These are phyloP conservation scores for Basidiobolus meristosporus DNA, from an alignment of 371 early-diverging fungal species.

Conservation along the genomic window DNA sequence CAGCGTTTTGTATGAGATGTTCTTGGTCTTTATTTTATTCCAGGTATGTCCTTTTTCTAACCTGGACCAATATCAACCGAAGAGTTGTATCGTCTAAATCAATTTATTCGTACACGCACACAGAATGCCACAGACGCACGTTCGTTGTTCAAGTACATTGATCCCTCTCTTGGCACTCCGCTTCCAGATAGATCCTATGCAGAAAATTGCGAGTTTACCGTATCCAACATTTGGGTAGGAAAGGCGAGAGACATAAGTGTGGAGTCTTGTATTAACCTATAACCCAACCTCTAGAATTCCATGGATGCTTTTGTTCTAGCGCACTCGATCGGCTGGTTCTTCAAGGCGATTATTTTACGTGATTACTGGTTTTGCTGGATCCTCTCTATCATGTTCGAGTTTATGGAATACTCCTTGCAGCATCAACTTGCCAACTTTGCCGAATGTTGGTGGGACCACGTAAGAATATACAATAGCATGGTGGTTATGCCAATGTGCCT, in stretches of 20 bases:
- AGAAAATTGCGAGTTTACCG: slow-evolving; percentile 64
- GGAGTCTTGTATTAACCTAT: too few species aligned
- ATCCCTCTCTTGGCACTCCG: slow-evolving; percentile 55
- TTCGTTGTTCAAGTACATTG: slow-evolving; percentile 52
- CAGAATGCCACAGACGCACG: slow-evolving; percentile 76
- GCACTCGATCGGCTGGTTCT: slow-evolving; percentile 90
- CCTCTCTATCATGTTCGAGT: slow-evolving; percentile 79
- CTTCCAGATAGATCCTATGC: slow-evolving; percentile 88
- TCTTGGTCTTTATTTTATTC: slow-evolving; percentile 75
- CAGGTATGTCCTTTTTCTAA: slow-evolving; percentile 28
- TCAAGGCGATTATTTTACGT: slow-evolving; percentile 76
- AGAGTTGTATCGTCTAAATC: neutral
- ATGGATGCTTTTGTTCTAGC: slow-evolving; percentile 88
- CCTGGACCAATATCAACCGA: too few species aligned
- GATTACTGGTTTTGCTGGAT: slow-evolving; percentile 94
- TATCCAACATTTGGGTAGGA: too few species aligned
- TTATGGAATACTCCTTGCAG: slow-evolving; percentile 84
- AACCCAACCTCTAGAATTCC: slow-evolving; percentile 27
- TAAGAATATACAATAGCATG: slow-evolving; percentile 15
- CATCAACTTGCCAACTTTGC: slow-evolving; percentile 95
- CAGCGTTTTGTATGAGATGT: slow-evolving; percentile 70
- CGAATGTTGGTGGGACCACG: slow-evolving; percentile 99
- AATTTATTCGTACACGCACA: slow-evolving; percentile 1
- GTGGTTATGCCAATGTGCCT: too few species aligned
- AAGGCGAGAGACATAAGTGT: too few species aligned